Evolutionary conservation across 441 rosid genomes (phyloP), one percentile per base, ranked within the genome.

Genomic region (Eutrema salsugineum): DNA sequence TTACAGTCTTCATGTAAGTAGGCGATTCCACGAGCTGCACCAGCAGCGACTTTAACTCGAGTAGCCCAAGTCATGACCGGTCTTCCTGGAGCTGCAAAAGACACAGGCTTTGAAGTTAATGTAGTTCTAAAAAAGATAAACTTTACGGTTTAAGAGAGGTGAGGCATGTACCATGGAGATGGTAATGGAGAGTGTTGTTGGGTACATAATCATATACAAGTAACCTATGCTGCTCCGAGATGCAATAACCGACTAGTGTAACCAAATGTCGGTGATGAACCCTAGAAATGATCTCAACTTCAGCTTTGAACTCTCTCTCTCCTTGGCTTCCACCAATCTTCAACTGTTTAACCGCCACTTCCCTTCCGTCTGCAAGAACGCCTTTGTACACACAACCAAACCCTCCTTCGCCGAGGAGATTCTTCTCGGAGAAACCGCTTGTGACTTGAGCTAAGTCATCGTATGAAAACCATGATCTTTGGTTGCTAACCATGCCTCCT

Each of bases 1-100:
- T 86, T 89, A 94, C 99, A 94, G 81, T 92, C 97, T 86, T 94
- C 98, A 65, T 94, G 99, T 24, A 94, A 88, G 75, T 94, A 94
- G 39, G 98, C 96, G 47, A 94, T 84, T 76, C 98, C 99, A 61
- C 91, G 97, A 77, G 98, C 98, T 53, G 97, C 97, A 54, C 99
- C 99, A 73, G 89, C 93, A 79, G 96, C 98, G 42, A 89, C 84
- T 82, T 77, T 92, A 27, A 92, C 91, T 48, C 98, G 90, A 19
- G 78, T 83, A 53, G 77, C 86, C 98, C 98, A 94, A 70, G 87
- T 91, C 90, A 94, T 81, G 64, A 83, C 87, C 1, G 93, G 87
- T 78, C 87, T 80, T 51, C 84, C 91, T 72, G 83, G 78, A 72
- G 77, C 98, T 92, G 83, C 78, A 65, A 71, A 24, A 22, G 40